Evolutionary conservation across 768 basidiomycete genomes (phyloP).

Genomic region (Psilocybe tampanensis): DNA sequence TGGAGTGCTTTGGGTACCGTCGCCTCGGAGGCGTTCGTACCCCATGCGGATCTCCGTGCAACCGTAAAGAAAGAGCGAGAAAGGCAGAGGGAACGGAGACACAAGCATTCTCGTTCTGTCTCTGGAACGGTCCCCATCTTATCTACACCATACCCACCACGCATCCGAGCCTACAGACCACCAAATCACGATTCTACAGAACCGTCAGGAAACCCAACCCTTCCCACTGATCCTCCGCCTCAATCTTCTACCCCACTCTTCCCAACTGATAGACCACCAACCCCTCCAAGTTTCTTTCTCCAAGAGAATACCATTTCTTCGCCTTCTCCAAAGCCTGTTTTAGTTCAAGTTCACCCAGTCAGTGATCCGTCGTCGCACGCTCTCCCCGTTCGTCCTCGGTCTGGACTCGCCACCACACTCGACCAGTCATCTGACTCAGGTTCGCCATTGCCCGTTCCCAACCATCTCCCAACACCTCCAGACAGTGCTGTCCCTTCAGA

Average conservation of each 20-base stretch:
- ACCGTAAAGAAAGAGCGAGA: slow-evolving; percentile 22
- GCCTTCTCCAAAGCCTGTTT: slow-evolving; percentile 32
- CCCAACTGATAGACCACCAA: slow-evolving; percentile 30
- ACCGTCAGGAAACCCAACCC: slow-evolving; percentile 18
- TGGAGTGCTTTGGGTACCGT: slow-evolving; percentile 40
- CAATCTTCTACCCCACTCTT: slow-evolving; percentile 22
- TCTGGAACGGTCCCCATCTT: slow-evolving; percentile 16
- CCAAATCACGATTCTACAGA: slow-evolving; percentile 17
- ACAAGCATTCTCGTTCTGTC: slow-evolving; percentile 26
- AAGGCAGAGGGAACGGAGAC: slow-evolving; percentile 29
- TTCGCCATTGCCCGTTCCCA: slow-evolving; percentile 28
- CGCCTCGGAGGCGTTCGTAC: slow-evolving; percentile 34
- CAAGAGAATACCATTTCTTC: slow-evolving; percentile 29
- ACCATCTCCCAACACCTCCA: slow-evolving; percentile 40
- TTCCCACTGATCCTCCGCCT: slow-evolving; percentile 20
- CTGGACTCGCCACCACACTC: slow-evolving; percentile 30
- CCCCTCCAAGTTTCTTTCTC: slow-evolving; percentile 43
- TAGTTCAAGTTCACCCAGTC: slow-evolving; percentile 23
- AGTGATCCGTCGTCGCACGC: slow-evolving; percentile 18
- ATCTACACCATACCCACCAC: slow-evolving; percentile 29
- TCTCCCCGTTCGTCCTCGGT: slow-evolving; percentile 31
- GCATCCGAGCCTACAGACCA: slow-evolving; percentile 31
- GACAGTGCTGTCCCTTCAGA: slow-evolving; percentile 34
- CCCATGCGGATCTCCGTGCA: slow-evolving; percentile 25
- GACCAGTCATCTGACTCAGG: slow-evolving; percentile 27